Percentiles rank a stretch among this genome's conserved stretches.
These are phyloP conservation scores for Metschnikowia baotianmanensis DNA, from an alignment of 805 yeast species.

Conservation along the genomic window DNA sequence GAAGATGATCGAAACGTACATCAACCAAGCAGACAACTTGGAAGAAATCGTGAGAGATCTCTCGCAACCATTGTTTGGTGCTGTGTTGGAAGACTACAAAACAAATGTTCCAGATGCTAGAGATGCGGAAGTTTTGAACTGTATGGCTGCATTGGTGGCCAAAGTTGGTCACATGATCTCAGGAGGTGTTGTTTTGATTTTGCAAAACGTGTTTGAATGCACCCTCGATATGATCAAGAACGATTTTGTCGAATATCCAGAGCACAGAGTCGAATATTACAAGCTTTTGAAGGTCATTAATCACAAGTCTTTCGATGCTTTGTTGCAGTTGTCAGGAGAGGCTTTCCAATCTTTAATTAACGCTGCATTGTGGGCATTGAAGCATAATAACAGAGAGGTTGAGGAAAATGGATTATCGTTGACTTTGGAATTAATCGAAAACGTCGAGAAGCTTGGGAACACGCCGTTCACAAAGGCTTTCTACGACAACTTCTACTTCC, in stretches of 20 bases:
- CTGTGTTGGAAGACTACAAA: slow-evolving; percentile 87
- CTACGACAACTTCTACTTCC: slow-evolving; percentile 83
- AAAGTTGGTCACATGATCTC: slow-evolving; percentile 88
- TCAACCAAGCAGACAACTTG: slow-evolving; percentile 79
- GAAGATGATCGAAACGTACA: slow-evolving; percentile 83
- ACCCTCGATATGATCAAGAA: slow-evolving; percentile 94
- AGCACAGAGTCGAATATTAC: slow-evolving; percentile 95
- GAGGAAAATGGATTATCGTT: slow-evolving; percentile 87
- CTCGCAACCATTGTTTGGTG: slow-evolving; percentile 76
- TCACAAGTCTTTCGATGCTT: slow-evolving; percentile 78
- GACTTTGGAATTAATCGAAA: slow-evolving; percentile 77
- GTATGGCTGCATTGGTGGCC: slow-evolving; percentile 86
- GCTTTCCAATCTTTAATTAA: slow-evolving; percentile 89
- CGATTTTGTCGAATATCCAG: slow-evolving; percentile 96
- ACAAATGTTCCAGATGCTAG: slow-evolving; percentile 92
- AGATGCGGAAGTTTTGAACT: slow-evolving; percentile 94
- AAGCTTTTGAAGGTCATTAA: slow-evolving; percentile 85
- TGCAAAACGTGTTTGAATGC: slow-evolving; percentile 90
- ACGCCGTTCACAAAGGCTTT: slow-evolving; percentile 78
- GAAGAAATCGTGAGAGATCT: slow-evolving; percentile 82
- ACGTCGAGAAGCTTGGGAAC: slow-evolving; percentile 74
- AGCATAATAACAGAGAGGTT: slow-evolving; percentile 95
- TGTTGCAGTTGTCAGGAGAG: slow-evolving; percentile 83
- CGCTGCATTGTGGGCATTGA: slow-evolving; percentile 97
- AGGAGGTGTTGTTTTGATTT: slow-evolving; percentile 80